Percentiles rank a stretch among this genome's conserved stretches.
Conservation (phyloP, 441 rosid genomes). For the Iberis amara region DNA sequence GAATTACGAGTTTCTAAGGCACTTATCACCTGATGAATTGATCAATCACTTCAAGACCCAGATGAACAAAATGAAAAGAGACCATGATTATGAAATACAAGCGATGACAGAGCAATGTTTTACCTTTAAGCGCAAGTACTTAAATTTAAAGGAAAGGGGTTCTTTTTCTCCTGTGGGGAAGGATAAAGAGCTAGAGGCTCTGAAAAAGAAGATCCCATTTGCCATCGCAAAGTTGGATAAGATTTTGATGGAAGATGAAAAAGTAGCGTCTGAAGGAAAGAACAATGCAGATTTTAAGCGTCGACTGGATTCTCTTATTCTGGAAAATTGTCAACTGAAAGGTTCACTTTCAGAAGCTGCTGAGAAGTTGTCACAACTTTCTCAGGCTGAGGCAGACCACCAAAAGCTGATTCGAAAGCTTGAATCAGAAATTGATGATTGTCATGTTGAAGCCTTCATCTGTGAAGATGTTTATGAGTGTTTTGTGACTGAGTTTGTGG, state of each 20-base stretch:
- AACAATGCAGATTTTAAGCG: conserved; percentile 44
- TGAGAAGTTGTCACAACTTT: conserved; percentile 40
- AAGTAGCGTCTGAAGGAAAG: conserved; percentile 32
- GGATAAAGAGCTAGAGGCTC: conserved; percentile 67
- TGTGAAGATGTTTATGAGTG: conserved; percentile 46
- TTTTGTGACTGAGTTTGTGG: conserved; percentile 40
- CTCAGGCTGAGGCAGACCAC: conserved; percentile 40
- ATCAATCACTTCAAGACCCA: conserved; percentile 51
- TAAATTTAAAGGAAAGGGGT: conserved; percentile 55
- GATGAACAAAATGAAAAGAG: conserved; percentile 82
- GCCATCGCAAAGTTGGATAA: conserved; percentile 53
- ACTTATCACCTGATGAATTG: conserved; percentile 44
- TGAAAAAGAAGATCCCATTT: conserved; percentile 70
- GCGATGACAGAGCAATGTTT: conserved; percentile 61
- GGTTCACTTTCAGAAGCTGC: conserved; percentile 50
- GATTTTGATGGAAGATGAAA: conserved; percentile 51
- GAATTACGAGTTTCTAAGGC: conserved; percentile 38
- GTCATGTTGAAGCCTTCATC: conserved; percentile 45
- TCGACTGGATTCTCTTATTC: conserved; percentile 42
- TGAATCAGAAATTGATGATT: conserved; percentile 43
- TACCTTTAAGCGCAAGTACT: conserved; percentile 51
- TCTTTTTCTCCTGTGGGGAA: conserved; percentile 47
- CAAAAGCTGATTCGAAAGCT: conserved; percentile 38
- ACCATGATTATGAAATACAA: conserved; percentile 55
- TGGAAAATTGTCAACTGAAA: conserved; percentile 49